Conservation (phyloP, 139 green algal genomes). For the Closterium sp. region DNA sequence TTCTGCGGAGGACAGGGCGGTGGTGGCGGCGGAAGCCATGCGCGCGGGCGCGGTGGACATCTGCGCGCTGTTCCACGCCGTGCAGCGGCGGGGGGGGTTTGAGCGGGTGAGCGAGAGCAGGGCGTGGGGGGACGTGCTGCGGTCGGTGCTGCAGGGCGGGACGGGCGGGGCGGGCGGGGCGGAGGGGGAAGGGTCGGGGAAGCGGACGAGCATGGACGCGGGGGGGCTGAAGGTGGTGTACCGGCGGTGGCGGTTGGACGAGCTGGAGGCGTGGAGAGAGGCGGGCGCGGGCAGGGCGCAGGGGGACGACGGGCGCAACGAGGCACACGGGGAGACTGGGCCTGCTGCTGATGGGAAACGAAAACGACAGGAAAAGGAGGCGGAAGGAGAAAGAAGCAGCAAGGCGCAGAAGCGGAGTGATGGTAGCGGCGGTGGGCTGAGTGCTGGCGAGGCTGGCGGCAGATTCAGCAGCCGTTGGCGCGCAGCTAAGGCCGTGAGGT, state of each 20-base stretch:
- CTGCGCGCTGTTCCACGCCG: constrained; percentile 32
- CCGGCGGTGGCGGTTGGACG: not conserved
- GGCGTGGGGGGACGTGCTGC: constrained; percentile 72
- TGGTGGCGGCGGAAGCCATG: not conserved
- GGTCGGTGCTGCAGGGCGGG: not conserved
- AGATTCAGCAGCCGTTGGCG: not conserved
- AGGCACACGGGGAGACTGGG: not conserved
- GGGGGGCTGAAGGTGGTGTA: not conserved
- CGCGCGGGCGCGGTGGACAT: constrained; percentile 21
- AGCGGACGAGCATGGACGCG: not conserved
- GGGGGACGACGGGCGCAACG: not conserved
- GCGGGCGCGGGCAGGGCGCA: not conserved
- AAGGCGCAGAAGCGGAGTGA: not conserved
- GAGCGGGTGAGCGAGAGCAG: constrained; percentile 65
- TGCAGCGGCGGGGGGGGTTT: constrained; percentile 49
- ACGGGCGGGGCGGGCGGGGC: not conserved
- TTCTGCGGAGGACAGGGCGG: not conserved
- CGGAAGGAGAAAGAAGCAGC: not conserved
- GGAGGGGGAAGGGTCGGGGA: not conserved
- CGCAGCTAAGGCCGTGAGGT: constrained; percentile 13
- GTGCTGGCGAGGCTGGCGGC: not conserved
- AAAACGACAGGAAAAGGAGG: not conserved
- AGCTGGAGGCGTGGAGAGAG: not conserved
- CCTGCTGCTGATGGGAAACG: not conserved
- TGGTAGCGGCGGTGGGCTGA: not conserved